A percentile compares a stretch with the other conserved stretches of the same genome.
These are phyloP conservation scores for Coemansia sp. DNA, from an alignment of 192 early-diverging fungal genomes.

Conservation along the genomic window DNA sequence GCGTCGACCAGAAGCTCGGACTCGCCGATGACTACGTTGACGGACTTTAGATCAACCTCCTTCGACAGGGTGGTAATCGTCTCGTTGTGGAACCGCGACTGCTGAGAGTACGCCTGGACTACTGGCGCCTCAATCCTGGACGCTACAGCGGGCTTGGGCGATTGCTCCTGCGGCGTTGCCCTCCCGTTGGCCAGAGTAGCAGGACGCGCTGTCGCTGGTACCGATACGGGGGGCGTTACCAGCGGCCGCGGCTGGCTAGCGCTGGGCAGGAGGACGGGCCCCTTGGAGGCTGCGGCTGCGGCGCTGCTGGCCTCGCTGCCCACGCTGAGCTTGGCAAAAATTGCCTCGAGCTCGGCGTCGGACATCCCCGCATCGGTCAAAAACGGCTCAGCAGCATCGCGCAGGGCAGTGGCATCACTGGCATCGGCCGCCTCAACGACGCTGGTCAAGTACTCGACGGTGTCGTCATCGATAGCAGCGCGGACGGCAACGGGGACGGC, in stretches of 20 bases:
- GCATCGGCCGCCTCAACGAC: constrained; percentile 37
- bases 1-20: constrained; percentile 71
- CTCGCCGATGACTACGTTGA: constrained; percentile 74
- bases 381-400: constrained; percentile 65
- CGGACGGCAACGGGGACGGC: constrained; percentile 28
- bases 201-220: neutral
- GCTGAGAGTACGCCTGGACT: constrained; percentile 72
- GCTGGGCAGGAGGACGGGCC: constrained; percentile 18
- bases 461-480: constrained; percentile 51
- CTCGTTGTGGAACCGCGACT: constrained; percentile 82
- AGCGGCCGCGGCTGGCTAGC: constrained; percentile 1
- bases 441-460: constrained; percentile 50
- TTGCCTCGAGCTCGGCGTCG: constrained; percentile 47
- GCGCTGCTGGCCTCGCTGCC: neutral
- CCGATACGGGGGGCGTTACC: neutral
- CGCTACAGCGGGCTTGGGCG: neutral
- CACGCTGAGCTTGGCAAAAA: constrained; percentile 50
- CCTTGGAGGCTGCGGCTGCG: neutral
- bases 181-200: neutral
- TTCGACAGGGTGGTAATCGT: constrained; percentile 75
- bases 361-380: constrained; percentile 61
- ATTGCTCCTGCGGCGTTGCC: neutral
- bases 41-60: constrained; percentile 75
- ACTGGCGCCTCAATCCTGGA: constrained; percentile 44
- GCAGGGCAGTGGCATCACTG: constrained; percentile 45